Evolutionary conservation across 805 yeast species (phyloP).

Genomic region (Myxozyma mucilagina): DNA sequence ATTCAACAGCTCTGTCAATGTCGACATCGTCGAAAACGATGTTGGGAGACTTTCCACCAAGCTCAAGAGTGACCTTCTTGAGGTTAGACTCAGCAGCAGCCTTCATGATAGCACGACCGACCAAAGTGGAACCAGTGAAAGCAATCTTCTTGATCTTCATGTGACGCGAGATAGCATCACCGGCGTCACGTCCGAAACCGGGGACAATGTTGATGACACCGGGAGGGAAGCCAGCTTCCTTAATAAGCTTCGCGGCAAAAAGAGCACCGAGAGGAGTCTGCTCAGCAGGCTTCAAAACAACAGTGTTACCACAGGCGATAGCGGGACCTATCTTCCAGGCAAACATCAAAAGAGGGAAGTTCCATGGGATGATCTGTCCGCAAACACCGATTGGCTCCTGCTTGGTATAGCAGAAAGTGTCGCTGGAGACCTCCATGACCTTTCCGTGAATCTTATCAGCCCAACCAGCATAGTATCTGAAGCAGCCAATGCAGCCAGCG

Average conservation of each 20-base stretch:
- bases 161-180: slow-evolving; percentile 76
- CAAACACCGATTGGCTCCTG: slow-evolving; percentile 94
- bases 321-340: slow-evolving; percentile 96
- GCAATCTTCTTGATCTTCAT: slow-evolving; percentile 85
- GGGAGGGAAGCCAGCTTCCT: slow-evolving; percentile 85
- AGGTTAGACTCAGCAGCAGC: slow-evolving; percentile 76
- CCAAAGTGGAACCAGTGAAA: slow-evolving; percentile 91
- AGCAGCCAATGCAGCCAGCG: slow-evolving; percentile 62
- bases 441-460: slow-evolving; percentile 85
- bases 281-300: slow-evolving; percentile 88
- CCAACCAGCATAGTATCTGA: slow-evolving; percentile 87
- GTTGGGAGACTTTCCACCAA: slow-evolving; percentile 96
- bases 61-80: slow-evolving; percentile 89
- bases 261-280: slow-evolving; percentile 88
- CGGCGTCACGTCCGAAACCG: slow-evolving; percentile 84
- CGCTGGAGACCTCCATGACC: slow-evolving; percentile 68
- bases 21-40: slow-evolving; percentile 85
- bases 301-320: slow-evolving; percentile 83
- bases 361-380: slow-evolving; percentile 97
- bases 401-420: slow-evolving; percentile 74
- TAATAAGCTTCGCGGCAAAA: slow-evolving; percentile 64
- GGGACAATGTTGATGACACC: slow-evolving; percentile 87
- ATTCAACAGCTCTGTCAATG: slow-evolving; percentile 69
- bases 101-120: slow-evolving; percentile 81
- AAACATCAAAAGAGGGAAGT: slow-evolving; percentile 91